Evolutionary conservation across 1,284 basidiomycete genomes (phyloP), one percentile per base, ranked within the genome.

Genomic region (Melampsora occidentalis): DNA sequence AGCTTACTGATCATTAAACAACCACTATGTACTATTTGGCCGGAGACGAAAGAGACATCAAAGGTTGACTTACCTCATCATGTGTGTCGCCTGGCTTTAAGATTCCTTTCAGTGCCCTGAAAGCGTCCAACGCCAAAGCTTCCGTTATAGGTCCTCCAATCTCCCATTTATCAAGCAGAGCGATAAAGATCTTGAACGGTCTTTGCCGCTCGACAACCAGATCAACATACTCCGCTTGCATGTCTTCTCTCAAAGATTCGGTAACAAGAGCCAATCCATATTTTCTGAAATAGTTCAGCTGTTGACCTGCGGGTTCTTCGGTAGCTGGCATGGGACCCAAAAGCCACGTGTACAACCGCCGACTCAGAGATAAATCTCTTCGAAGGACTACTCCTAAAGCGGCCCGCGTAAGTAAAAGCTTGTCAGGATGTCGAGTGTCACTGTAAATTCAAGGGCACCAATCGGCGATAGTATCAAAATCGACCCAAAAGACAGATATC

Each of bases 121-220:
- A 89, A 0, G 91, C 87, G 79, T 97, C 92, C 76, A 93, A 88
- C 4, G 92, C 88, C 48, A 97, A 84, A 1, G 85, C 86, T 63
- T 92, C 89, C 0, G 94, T 95, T 33, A 99, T 84, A 0, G 88
- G 86, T 22, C 88, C 88, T 0, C 96, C 96, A 69, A 99, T 90
- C 83, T 97, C 94, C 91, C 93, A 97, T 83, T 97, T 97, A 84
- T 99, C 97, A 78, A 98, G 85, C 20, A 99, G 83, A 0, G 94
- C 95, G 35, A 98, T 89, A 82, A 97, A 96, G 64, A 98, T 91
- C 83, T 95, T 95, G 87, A 94, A 98, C 0, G 97, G 93, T 20
- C 91, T 79, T 77, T 84, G 88, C 0, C 90, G 89, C 78, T 91
- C 90, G 0, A 89, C 86, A 5, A 64, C 65, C 57, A 33, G 77